Conservation (phyloP, 1,139 yeast species). For the Suhomyces atakaporum region DNA sequence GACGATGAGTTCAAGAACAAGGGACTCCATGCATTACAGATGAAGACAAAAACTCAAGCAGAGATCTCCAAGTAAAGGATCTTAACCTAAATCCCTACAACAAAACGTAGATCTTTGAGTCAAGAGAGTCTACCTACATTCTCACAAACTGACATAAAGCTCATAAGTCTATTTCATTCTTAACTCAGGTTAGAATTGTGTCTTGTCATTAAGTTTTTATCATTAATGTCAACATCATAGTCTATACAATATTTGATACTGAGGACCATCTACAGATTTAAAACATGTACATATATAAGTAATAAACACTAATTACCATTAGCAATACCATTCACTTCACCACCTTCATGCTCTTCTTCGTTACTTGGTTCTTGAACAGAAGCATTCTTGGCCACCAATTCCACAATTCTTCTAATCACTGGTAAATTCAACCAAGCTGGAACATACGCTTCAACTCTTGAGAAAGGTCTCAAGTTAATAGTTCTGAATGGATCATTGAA, state of each 20-base stretch:
- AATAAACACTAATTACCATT: constrained; percentile 12
- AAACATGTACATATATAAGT: constrained; percentile 12
- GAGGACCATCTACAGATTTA: too few species aligned
- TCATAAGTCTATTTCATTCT: too few species aligned
- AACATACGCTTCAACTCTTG: constrained; percentile 91
- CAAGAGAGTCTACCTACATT: too few species aligned
- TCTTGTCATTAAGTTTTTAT: too few species aligned
- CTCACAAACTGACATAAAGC: too few species aligned
- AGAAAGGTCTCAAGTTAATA: constrained; percentile 80
- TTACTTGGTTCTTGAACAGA: constrained; percentile 40
- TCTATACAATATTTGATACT: too few species aligned
- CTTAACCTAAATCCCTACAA: background rate
- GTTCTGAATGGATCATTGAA: constrained; percentile 86
- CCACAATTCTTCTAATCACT: constrained; percentile 82
- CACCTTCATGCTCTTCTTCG: constrained; percentile 7
- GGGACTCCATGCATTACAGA: constrained; percentile 88
- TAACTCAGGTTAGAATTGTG: too few species aligned
- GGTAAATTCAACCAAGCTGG: constrained; percentile 96
- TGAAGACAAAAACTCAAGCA: constrained; percentile 75
- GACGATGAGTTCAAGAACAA: constrained; percentile 68
- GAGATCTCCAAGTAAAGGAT: constrained; percentile 45
- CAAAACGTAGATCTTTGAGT: too few species aligned
- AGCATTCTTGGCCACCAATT: constrained; percentile 84
- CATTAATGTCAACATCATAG: too few species aligned
- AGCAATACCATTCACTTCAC: constrained; percentile 9